Evolutionary conservation across 2,329 filamentous ascomycete genomes (phyloP).

Genomic region (Diaporthe sp.): DNA sequence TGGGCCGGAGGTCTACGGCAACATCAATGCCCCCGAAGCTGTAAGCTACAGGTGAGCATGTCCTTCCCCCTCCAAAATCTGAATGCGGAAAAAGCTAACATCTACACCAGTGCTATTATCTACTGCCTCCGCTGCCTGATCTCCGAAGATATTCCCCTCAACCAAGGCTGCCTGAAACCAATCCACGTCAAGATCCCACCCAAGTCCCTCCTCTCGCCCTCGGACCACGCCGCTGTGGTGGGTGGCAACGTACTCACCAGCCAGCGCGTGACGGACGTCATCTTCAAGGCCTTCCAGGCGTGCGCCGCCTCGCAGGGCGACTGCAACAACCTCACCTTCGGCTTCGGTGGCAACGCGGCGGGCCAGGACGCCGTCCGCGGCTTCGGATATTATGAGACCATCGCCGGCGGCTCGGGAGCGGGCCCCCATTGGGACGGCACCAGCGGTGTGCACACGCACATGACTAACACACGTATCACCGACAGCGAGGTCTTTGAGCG

Average conservation of each 20-base stretch:
- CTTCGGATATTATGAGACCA: conserved; percentile 91
- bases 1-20: conserved; percentile 80
- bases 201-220: conserved; percentile 80
- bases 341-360: conserved; percentile 77
- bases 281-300: conserved; percentile 83
- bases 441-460: conserved; percentile 83
- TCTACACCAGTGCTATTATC: conserved; percentile 74
- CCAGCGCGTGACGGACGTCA: conserved; percentile 86
- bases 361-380: conserved; percentile 72
- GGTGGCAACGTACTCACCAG: conserved; percentile 86
- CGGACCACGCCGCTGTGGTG: conserved; percentile 82
- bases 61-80: conserved; percentile 8
- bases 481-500: conserved; percentile 85
- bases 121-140: conserved; percentile 88
- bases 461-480: conserved; percentile 89
- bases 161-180: conserved; percentile 85
- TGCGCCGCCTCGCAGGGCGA: conserved; percentile 85
- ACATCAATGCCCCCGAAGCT: conserved; percentile 83
- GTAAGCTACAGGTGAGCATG: conserved; percentile 71
- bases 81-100: conserved; percentile 31
- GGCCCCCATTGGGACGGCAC: conserved; percentile 80
- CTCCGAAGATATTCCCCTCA: conserved; percentile 84
- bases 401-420: conserved; percentile 82
- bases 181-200: conserved; percentile 81
- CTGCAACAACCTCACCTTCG: conserved; percentile 88